Percentiles rank a stretch among this genome's conserved stretches.
phyloP scores from a whole-genome alignment of 1,139 yeast species.

The Protomyces macrosporus region DNA sequence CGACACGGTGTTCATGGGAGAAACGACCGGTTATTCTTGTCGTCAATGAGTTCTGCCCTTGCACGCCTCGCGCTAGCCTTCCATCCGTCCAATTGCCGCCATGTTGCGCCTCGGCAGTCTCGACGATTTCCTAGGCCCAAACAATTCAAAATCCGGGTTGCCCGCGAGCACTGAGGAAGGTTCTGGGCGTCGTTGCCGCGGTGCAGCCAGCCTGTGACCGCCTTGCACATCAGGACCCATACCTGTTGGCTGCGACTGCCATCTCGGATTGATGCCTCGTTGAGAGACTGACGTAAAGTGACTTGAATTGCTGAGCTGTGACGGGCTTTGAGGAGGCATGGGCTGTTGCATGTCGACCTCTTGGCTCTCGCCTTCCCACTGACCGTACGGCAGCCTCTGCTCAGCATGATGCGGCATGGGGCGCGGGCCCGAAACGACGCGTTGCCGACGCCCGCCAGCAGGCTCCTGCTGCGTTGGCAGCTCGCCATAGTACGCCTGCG shows the following conservation, averaged over 20 bases:
- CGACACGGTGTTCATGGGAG: no score
- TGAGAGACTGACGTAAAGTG: constrained; percentile 26
- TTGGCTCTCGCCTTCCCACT: not conserved
- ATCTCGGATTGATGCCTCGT: constrained; percentile 16
- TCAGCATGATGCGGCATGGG: constrained; percentile 16
- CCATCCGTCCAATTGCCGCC: not conserved
- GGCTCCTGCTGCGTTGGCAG: not conserved
- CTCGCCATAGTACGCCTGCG: no score
- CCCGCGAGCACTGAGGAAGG: constrained; percentile 12
- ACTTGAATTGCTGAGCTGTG: constrained; percentile 6
- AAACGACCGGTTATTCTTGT: no score
- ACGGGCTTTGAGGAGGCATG: constrained; percentile 12
- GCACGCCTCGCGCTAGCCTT: no score
- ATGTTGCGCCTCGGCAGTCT: constrained; percentile 4
- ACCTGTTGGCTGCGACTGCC: constrained; percentile 2
- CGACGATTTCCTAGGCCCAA: not conserved
- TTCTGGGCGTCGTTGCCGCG: constrained; percentile 9
- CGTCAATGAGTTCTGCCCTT: no score
- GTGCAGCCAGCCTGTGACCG: not conserved
- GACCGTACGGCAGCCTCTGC: constrained; percentile 9
- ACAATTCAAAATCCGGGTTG: constrained; percentile 24
- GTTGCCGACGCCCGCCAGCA: not conserved
- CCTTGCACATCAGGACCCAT: not conserved
- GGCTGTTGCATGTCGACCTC: not conserved
- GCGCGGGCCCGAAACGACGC: constrained; percentile 15